Evolutionary conservation across 148 eudicot species (phyloP).

Genomic region (Chenopodium album): DNA sequence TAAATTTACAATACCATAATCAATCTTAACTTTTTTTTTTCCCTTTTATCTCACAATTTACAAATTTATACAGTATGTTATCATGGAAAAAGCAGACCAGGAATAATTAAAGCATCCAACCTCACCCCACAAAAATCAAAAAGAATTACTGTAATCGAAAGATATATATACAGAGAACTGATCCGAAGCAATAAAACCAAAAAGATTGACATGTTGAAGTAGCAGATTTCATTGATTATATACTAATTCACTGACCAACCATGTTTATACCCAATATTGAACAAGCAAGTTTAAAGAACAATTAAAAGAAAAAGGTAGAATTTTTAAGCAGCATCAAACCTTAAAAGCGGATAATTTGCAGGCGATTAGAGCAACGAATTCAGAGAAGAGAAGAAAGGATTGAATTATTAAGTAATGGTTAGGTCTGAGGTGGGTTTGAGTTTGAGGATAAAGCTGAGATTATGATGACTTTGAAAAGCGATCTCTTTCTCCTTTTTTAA

Average conservation of each 20-base stretch:
- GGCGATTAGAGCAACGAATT: neutral
- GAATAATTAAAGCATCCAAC: neutral
- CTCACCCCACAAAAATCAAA: neutral
- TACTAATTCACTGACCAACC: neutral
- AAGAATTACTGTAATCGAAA: neutral
- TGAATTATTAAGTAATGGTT: neutral
- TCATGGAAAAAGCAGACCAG: neutral
- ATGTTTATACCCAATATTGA: slow-evolving; percentile 1
- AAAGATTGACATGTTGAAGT: neutral
- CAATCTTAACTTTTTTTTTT: too few species aligned
- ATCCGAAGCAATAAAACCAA: neutral
- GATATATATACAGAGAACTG: neutral
- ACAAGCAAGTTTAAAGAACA: neutral
- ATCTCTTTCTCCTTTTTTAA: slow-evolving; percentile 5
- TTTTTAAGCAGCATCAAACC: slow-evolving; percentile 17
- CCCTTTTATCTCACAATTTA: too few species aligned
- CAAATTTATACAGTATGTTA: neutral
- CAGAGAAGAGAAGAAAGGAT: neutral
- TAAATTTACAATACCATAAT: too few species aligned
- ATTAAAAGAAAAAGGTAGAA: neutral
- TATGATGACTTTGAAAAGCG: slow-evolving; percentile 13
- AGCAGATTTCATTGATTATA: neutral
- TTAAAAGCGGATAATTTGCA: neutral
- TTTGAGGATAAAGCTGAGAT: slow-evolving; percentile 21
- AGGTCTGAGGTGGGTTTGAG: neutral